Percentiles rank a stretch among this genome's conserved stretches.
Conservation (phyloP, 768 basidiomycete genomes). For the Crassisporium funariophilum region DNA sequence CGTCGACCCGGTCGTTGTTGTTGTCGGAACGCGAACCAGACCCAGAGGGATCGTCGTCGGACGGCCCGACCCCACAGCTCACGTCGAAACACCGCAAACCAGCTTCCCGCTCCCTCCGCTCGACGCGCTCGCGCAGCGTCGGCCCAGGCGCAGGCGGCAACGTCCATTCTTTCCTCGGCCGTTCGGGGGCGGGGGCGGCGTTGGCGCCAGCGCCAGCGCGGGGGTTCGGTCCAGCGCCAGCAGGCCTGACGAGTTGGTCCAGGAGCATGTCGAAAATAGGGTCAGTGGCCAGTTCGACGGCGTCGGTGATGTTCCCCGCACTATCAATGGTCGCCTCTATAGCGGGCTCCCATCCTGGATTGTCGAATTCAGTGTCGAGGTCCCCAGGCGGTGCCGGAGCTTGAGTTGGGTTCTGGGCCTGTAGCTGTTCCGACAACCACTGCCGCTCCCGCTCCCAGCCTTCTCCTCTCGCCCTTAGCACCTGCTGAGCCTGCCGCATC, state of each 20-base stretch:
- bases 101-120: conserved; percentile 70
- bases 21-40: no score
- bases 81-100: conserved; percentile 74
- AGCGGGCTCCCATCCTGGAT: no score
- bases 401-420: not conserved
- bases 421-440: no score
- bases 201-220: not conserved
- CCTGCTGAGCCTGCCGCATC: no score
- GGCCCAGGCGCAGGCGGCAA: conserved; percentile 66
- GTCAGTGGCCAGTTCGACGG: not conserved
- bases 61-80: conserved; percentile 75
- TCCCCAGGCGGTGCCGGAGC: no score
- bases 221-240: not conserved
- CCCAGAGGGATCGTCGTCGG: conserved; percentile 68
- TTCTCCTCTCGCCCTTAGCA: no score
- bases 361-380: no score
- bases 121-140: conserved; percentile 73
- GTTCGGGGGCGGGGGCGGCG: not conserved
- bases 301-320: no score
- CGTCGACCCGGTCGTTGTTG: not conserved
- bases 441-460: no score
- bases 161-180: conserved; percentile 51
- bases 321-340: no score
- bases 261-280: conserved; percentile 8
- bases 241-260: conserved; percentile 11